phyloP scores from a whole-genome alignment of 1,284 basidiomycete genomes.

The Sanghuangporus weigelae region DNA sequence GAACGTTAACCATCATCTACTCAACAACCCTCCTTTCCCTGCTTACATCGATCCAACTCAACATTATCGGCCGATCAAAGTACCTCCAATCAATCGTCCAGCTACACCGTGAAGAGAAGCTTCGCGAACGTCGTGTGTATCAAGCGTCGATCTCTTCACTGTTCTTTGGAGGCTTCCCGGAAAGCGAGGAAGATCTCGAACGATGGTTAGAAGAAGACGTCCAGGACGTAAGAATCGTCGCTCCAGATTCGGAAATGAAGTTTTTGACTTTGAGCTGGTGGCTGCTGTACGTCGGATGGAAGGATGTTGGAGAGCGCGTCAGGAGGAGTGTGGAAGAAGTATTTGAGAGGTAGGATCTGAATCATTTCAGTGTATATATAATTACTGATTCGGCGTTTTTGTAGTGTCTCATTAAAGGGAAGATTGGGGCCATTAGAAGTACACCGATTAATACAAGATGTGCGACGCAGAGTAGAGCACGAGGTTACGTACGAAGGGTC shows the following conservation, averaged over 20 bases:
- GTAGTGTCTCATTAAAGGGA: conserved; percentile 74
- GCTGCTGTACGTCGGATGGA: conserved; percentile 88
- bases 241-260: conserved; percentile 64
- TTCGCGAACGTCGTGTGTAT: conserved; percentile 41
- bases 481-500: conserved; percentile 61
- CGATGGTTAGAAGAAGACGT: conserved; percentile 20
- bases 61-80: conserved; percentile 74
- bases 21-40: conserved; percentile 76
- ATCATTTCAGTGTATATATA: neutral
- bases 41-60: conserved; percentile 80
- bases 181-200: conserved; percentile 23
- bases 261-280: conserved; percentile 89
- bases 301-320: conserved; percentile 70
- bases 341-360: conserved; percentile 63
- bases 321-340: conserved; percentile 72
- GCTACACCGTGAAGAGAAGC: conserved; percentile 55
- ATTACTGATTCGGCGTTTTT: conserved; percentile 1
- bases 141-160: conserved; percentile 34
- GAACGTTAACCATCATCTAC: conserved; percentile 83
- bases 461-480: conserved; percentile 68
- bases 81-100: conserved; percentile 72
- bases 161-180: conserved; percentile 26
- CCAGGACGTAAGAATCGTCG: conserved; percentile 33
- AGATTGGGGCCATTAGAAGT: conserved; percentile 67
- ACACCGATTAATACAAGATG: conserved; percentile 59